A percentile compares a stretch with the other conserved stretches of the same genome.
Evolutionary conservation across 768 basidiomycete species (phyloP).

Genomic region (Boletus sp.): DNA sequence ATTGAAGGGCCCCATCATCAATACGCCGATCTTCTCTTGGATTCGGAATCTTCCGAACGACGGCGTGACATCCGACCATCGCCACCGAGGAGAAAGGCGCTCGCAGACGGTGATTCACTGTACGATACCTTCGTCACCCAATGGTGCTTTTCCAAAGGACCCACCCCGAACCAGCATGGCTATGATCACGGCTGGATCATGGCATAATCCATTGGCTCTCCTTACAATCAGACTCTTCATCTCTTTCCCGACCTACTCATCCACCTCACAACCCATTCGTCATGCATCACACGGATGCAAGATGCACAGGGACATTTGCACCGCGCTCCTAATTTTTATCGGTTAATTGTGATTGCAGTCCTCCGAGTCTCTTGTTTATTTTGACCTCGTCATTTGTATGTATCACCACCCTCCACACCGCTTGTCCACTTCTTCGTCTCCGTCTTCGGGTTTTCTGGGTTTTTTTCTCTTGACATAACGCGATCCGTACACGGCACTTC

Average conservation of each 20-base stretch:
- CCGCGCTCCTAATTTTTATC: neutral
- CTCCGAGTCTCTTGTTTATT: no score
- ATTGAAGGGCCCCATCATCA: neutral
- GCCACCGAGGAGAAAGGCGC: neutral
- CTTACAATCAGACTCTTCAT: no score
- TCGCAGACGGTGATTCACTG: conserved; percentile 28
- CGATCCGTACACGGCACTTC: no score
- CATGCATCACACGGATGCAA: neutral
- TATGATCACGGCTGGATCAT: conserved; percentile 19
- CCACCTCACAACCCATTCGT: neutral
- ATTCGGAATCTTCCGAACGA: conserved; percentile 23
- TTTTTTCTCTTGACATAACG: no score
- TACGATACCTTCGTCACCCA: conserved; percentile 62
- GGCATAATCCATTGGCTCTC: conserved; percentile 4
- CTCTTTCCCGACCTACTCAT: neutral
- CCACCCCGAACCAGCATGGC: conserved; percentile 22
- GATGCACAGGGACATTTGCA: neutral
- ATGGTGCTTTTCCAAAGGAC: conserved; percentile 64
- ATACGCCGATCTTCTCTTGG: neutral
- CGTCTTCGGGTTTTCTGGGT: no score
- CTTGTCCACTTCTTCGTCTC: no score
- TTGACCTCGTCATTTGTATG: no score
- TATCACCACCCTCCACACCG: no score
- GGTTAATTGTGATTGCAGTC: no score
- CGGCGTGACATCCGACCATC: neutral